Evolutionary conservation across 2,329 filamentous ascomycete species (phyloP), one percentile per base, ranked within the genome.

Genomic region (Geosmithia flava): DNA sequence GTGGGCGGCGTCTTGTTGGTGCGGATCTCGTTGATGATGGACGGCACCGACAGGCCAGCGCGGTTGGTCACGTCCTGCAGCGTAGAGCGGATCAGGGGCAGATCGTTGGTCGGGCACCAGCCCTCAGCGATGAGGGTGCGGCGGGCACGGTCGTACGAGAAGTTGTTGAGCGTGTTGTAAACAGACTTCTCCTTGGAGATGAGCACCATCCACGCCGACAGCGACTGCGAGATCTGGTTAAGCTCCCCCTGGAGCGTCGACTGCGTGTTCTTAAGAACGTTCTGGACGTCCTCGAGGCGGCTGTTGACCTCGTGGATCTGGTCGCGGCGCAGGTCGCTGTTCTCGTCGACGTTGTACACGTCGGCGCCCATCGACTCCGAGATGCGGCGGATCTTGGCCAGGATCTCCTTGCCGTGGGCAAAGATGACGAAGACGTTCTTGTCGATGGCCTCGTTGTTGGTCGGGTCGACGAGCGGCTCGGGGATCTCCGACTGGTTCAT

Each of bases 361-460:
- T 95, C 88, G 49, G 94, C 93, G 52, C 91, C 87, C 68, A 98
- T 83, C 8, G 90, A 96, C 70, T 98, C 93, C 1, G 91, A 97
- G 52, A 98, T 97, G 77, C 96, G 97, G 61, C 93, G 83, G 62
- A 98, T 97, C 80, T 98, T 98, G 61, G 90, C 87, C 58, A 98
- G 82, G 56, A 98, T 95, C 68, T 97, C 91, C 68, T 95, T 95
- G 62, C 93, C 93, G 61, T 98, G 93, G 13, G 93, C 93, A 59
- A 98, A 98, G 66, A 98, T 98, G 61, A 98, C 91, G 61, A 98
- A 98, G 49, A 98, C 93, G 58, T 96, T 98, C 81, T 98, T 98
- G 72, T 85, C 81, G 57, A 94, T 77, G 54, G 87, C 76, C 68
- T 97, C 91, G 64, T 97, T 96, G 70, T 81, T 95, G 62, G 85